Conservation (phyloP, 139 green algal genomes). For the Chlorella sp. region DNA sequence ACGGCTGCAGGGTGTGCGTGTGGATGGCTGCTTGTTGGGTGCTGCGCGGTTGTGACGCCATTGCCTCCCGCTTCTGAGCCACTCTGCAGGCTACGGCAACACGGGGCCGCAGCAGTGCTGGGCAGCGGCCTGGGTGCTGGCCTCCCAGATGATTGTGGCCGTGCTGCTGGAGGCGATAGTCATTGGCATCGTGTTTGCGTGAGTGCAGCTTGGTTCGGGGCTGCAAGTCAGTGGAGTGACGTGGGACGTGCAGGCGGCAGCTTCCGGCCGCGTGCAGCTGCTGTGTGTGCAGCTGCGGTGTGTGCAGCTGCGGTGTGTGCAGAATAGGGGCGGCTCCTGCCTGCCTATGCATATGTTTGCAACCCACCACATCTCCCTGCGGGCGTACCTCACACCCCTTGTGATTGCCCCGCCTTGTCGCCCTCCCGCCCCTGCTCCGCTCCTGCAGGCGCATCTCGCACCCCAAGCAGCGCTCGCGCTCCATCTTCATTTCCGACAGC, state of each 20-base stretch:
- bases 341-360: too few relatives aligned
- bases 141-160: slow-evolving; percentile 71
- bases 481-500: slow-evolving; percentile 87
- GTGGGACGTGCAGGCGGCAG: too few relatives aligned
- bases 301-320: too few relatives aligned
- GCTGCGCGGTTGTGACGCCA: too few relatives aligned
- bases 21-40: too few relatives aligned
- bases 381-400: slow-evolving; percentile 6
- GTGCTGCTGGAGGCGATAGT: slow-evolving; percentile 80
- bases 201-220: background rate
- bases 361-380: too few relatives aligned
- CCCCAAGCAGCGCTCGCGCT: slow-evolving; percentile 82
- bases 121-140: slow-evolving; percentile 62
- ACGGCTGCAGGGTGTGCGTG: too few relatives aligned
- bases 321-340: too few relatives aligned
- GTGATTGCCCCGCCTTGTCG: background rate
- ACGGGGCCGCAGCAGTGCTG: slow-evolving; percentile 78
- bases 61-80: too few relatives aligned
- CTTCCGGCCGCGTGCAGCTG: too few relatives aligned
- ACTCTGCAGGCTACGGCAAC: slow-evolving; percentile 74
- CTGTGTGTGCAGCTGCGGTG: too few relatives aligned
- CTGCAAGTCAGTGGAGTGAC: too few relatives aligned
- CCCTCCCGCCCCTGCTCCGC: background rate
- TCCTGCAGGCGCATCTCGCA: slow-evolving; percentile 65
- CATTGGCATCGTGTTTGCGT: slow-evolving; percentile 84